phyloP scores from a whole-genome alignment of 208 protist genomes.

The Porcisia deanei region DNA sequence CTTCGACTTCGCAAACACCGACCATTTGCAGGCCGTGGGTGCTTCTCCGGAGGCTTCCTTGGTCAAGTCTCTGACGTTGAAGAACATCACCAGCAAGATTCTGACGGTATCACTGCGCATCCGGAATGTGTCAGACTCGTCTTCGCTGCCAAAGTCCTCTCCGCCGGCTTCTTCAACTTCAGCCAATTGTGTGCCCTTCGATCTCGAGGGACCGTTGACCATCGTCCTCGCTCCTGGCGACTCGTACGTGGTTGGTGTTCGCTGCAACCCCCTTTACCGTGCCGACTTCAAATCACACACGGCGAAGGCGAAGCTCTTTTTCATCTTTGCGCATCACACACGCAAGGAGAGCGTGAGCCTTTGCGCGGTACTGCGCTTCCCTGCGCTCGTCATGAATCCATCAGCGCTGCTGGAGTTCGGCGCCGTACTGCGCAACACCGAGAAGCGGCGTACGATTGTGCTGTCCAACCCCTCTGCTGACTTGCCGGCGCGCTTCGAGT shows the following conservation, averaged over 20 bases:
- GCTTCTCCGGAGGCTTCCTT: conserved; percentile 6
- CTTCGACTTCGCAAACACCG: conserved; percentile 86
- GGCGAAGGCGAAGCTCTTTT: conserved; percentile 65
- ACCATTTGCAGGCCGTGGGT: conserved; percentile 3
- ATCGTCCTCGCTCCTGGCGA: conserved; percentile 76
- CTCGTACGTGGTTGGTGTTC: conserved; percentile 81
- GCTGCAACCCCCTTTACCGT: conserved; percentile 85
- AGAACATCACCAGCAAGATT: conserved; percentile 85
- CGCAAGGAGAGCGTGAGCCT: conserved; percentile 86
- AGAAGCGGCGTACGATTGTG: conserved; percentile 64
- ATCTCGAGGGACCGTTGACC: conserved; percentile 51
- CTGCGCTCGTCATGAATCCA: conserved; percentile 81
- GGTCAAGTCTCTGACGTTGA: conserved; percentile 84
- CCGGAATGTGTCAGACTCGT: conserved; percentile 16
- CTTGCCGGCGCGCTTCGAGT: conserved; percentile 77
- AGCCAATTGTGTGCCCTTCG: conserved; percentile 52
- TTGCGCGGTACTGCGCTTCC: conserved; percentile 83
- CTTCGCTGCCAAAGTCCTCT: conserved; percentile 20
- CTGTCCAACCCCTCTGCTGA: conserved; percentile 82
- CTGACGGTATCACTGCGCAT: conserved; percentile 76
- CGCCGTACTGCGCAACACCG: conserved; percentile 91
- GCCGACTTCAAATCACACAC: conserved; percentile 77
- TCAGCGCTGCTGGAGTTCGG: conserved; percentile 88
- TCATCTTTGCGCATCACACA: conserved; percentile 92
- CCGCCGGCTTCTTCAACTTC: conserved; percentile 11